Evolutionary conservation across 2,329 filamentous ascomycete genomes (phyloP).

Genomic region (Phyllosticta citrichinensis): DNA sequence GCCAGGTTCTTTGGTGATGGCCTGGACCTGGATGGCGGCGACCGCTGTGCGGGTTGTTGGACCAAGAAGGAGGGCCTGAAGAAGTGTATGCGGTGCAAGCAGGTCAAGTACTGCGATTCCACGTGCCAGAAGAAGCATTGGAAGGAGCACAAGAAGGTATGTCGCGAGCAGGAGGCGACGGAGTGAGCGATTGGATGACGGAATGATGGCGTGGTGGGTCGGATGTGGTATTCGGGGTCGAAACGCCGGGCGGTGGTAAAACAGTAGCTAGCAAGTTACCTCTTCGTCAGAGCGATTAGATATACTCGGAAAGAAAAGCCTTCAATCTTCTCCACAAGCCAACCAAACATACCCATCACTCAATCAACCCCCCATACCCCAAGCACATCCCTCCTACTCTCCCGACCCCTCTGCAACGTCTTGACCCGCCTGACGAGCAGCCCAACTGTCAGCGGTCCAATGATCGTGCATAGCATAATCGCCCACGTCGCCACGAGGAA

Average conservation of each 20-base stretch:
- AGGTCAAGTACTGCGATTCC: background rate
- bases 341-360: no score
- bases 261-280: no score
- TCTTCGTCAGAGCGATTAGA: no score
- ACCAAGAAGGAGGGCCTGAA: background rate
- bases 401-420: conserved; percentile 28
- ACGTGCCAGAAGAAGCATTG: background rate
- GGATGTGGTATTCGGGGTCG: no score
- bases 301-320: no score
- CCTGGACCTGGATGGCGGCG: background rate
- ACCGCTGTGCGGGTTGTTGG: background rate
- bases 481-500: conserved; percentile 48
- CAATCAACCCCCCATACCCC: conserved; percentile 34
- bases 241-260: no score
- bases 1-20: background rate
- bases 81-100: background rate
- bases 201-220: no score
- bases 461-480: conserved; percentile 46
- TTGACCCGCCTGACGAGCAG: conserved; percentile 39
- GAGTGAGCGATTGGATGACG: background rate
- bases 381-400: conserved; percentile 27
- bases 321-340: no score
- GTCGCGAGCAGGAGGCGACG: background rate
- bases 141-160: background rate
- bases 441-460: conserved; percentile 45